phyloP scores from a whole-genome alignment of 257 asterid genomes.

The Nicotiana noctiflora region DNA sequence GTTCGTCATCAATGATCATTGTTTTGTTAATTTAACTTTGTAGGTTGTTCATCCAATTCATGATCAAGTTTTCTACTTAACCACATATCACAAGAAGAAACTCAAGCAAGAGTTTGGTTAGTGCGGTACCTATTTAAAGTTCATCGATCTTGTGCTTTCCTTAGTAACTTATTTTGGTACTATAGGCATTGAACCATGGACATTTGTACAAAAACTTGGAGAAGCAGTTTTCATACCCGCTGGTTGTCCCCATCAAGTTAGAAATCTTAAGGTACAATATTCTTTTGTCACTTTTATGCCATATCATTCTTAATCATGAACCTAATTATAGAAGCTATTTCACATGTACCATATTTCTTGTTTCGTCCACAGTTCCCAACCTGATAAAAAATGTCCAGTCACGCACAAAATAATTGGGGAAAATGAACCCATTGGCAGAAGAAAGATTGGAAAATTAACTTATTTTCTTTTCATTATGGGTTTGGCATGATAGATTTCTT shows the following conservation, averaged over 20 bases:
- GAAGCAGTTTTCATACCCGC: slow-evolving; percentile 87
- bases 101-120: slow-evolving; percentile 64
- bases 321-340: not conserved
- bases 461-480: not conserved
- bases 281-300: not conserved
- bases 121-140: slow-evolving; percentile 10
- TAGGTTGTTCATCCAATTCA: slow-evolving; percentile 81
- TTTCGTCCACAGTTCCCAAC: not conserved
- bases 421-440: not conserved
- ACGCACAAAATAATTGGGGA: not conserved
- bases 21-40: not conserved
- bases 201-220: slow-evolving; percentile 77
- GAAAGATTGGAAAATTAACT: not conserved
- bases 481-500: not conserved
- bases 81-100: slow-evolving; percentile 35
- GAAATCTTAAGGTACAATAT: slow-evolving; percentile 53
- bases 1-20: not conserved
- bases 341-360: slow-evolving; percentile 1
- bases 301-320: not conserved
- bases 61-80: slow-evolving; percentile 62
- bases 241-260: slow-evolving; percentile 91
- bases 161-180: slow-evolving; percentile 1
- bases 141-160: not conserved
- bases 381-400: not conserved
- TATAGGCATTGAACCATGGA: slow-evolving; percentile 83